Evolutionary conservation across 345 rosid genomes (phyloP).

Genomic region (Eucalyptus sideroxylon): DNA sequence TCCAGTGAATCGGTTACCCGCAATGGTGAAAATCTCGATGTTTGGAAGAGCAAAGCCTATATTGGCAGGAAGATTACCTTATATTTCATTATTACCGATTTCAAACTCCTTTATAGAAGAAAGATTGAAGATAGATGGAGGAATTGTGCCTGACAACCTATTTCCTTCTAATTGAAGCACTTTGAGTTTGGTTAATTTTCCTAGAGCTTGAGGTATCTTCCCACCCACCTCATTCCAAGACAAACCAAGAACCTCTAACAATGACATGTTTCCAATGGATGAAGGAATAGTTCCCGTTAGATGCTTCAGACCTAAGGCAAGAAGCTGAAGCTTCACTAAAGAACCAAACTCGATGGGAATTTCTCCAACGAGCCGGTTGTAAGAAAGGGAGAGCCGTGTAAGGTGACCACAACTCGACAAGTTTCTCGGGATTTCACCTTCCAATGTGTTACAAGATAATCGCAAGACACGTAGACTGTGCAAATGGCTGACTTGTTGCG

Average conservation of each 20-base stretch:
- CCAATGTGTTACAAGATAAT: background rate
- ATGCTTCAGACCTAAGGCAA: background rate
- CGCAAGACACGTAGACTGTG: background rate
- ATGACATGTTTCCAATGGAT: slow-evolving; percentile 9
- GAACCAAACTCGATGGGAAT: slow-evolving; percentile 4
- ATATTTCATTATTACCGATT: background rate
- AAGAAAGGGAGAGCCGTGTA: rapidly evolving
- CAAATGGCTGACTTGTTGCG: background rate
- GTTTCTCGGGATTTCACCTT: background rate
- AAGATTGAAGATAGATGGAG: slow-evolving; percentile 12
- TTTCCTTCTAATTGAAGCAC: background rate
- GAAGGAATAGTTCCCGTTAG: slow-evolving; percentile 6
- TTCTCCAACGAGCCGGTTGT: background rate
- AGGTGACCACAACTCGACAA: slow-evolving; percentile 3
- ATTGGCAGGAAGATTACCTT: slow-evolving; percentile 7
- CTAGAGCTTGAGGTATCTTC: background rate
- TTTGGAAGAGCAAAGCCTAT: slow-evolving; percentile 1
- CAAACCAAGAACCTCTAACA: background rate
- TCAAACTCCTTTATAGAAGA: background rate
- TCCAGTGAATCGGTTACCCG: background rate
- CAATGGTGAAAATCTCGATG: background rate
- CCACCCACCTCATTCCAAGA: background rate
- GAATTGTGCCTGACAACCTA: slow-evolving; percentile 2
- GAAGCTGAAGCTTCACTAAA: background rate
- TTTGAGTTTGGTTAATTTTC: background rate